Percentiles rank a stretch among this genome's conserved stretches.
Conservation (phyloP, 2,329 filamentous ascomycete genomes). For the Penicillium sp. region DNA sequence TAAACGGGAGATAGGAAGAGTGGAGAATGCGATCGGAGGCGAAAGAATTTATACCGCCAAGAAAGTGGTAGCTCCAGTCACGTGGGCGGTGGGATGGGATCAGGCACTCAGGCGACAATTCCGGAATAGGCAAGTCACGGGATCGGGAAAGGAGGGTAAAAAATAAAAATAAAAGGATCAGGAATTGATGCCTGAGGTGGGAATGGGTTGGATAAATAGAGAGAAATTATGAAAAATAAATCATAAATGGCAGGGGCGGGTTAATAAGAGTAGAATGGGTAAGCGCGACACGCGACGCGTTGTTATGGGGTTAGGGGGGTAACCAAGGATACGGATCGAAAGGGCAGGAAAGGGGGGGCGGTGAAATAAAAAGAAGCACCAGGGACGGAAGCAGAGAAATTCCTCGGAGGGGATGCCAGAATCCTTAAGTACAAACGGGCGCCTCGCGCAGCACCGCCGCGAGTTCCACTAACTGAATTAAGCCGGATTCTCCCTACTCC, state of each 20-base stretch:
- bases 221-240: slow-evolving; percentile 7
- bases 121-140: slow-evolving; percentile 5
- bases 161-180: not conserved
- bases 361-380: slow-evolving; percentile 13
- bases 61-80: slow-evolving; percentile 34
- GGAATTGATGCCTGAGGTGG: slow-evolving; percentile 12
- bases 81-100: slow-evolving; percentile 31
- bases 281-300: slow-evolving; percentile 17
- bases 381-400: slow-evolving; percentile 23
- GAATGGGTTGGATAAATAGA: slow-evolving; percentile 4
- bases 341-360: slow-evolving; percentile 8
- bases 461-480: slow-evolving; percentile 23
- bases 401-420: slow-evolving; percentile 24
- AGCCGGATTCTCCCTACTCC: slow-evolving; percentile 13
- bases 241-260: slow-evolving; percentile 11
- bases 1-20: slow-evolving; percentile 30
- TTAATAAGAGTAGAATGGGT: slow-evolving; percentile 8
- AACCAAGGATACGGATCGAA: slow-evolving; percentile 15
- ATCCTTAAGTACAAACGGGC: slow-evolving; percentile 27
- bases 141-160: not conserved
- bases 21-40: slow-evolving; percentile 41
- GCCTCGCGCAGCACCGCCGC: slow-evolving; percentile 9
- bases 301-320: slow-evolving; percentile 16
- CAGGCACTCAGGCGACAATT: not conserved
- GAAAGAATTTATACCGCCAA: slow-evolving; percentile 46